A percentile compares a stretch with the other conserved stretches of the same genome.
These are phyloP conservation scores for Fusarium virguliforme DNA, from an alignment of 2,329 filamentous ascomycete genomes.

Conservation along the genomic window DNA sequence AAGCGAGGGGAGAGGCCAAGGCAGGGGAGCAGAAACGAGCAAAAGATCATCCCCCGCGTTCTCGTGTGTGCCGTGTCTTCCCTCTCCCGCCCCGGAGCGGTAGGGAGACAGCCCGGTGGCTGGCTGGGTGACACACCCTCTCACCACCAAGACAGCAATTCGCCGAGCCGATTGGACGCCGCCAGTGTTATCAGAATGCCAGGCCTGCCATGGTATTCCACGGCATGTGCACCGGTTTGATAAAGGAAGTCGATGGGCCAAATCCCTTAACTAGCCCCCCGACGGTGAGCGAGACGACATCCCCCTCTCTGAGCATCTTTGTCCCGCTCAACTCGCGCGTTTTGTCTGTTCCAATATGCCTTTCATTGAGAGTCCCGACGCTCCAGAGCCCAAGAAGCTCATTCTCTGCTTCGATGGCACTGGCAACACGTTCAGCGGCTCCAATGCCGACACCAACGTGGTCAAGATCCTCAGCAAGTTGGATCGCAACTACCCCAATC, in stretches of 20 bases:
- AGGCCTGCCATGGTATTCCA: background rate
- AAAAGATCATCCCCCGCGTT: conserved; percentile 8
- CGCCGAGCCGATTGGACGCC: background rate
- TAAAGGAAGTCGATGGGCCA: conserved; percentile 12
- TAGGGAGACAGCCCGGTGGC: conserved; percentile 9
- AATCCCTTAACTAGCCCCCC: background rate
- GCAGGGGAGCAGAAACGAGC: background rate
- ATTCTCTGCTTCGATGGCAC: conserved; percentile 67
- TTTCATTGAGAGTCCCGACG: conserved; percentile 27
- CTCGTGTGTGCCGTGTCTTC: background rate
- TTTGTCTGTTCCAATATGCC: conserved; percentile 32
- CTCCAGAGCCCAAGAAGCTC: conserved; percentile 57
- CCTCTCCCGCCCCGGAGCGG: background rate
- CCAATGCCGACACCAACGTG: conserved; percentile 68
- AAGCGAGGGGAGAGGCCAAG: conserved; percentile 1
- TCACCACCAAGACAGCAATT: conserved; percentile 10
- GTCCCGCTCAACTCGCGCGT: background rate
- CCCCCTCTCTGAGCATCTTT: background rate
- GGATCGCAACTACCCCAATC: conserved; percentile 61
- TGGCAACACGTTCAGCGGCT: conserved; percentile 63
- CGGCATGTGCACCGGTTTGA: conserved; percentile 6
- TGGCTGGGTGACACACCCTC: conserved; percentile 10
- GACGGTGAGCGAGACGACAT: background rate
- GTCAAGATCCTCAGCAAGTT: conserved; percentile 66
- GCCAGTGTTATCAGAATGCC: background rate